Base-by-base conservation (phyloP, 2,329 filamentous ascomycete species). In the Cladosporium sp. region DNA sequence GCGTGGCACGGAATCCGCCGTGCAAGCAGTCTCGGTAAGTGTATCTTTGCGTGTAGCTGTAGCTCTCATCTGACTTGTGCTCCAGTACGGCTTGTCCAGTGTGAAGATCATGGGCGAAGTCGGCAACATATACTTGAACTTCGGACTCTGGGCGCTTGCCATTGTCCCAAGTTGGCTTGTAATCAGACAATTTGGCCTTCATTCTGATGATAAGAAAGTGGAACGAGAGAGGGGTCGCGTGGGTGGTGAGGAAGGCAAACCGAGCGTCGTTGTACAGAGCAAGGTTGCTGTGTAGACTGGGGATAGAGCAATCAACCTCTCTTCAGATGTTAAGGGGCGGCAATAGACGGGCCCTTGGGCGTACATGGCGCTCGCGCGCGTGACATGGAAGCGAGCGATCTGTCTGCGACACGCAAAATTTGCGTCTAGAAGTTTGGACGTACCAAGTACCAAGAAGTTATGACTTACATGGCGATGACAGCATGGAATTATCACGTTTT, bases 81-180 rank as follows among this genome's bases (percentile, higher is more conserved):
- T 6, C n/a, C 42, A 79, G 75, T 91, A 90, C 60, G 88, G 88
- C 0, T 71, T 90, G 0, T 83, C 81, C 8, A 86, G 84, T 2
- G 64, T 89, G 9, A 73, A 76, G 0, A 69, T 88, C 5, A 86
- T 90, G 69, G 86, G 82, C 1, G 75, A 85, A 51, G 80, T 88
- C 2, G 88, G 87, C 2, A 84, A 79, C 15, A 79, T 89, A 0
- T 90, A 90, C 67, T 75, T 89, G 65, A 90, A 90, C 66, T 89
- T 90, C 68, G 82, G 75, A 0, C 75, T 90, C 0, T 90, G 87
- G 86, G 87, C 76, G 0, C 63, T 88, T 0, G 79, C 87, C 0
- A 74, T 90, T 11, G 63, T 80, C 2, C 88, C 88, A 0, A 86
- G 84, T 0, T 91, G 87, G 88, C 64, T 88, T 15, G 83, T 90